Evolutionary conservation across 148 eudicot genomes (phyloP).

Genomic region (Beta vulgaris): DNA sequence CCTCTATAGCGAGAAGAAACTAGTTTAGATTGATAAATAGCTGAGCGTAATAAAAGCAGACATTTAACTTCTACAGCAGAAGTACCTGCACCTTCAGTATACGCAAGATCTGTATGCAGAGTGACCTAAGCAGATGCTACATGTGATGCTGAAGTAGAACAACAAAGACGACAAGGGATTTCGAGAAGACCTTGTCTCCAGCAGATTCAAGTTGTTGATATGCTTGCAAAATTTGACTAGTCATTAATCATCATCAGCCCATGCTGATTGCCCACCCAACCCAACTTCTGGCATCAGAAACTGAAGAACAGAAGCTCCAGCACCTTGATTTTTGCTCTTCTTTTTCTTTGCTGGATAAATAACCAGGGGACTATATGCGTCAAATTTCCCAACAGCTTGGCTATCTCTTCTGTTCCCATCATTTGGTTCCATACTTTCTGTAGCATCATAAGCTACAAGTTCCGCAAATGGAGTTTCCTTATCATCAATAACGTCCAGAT

Average conservation of each 20-base stretch:
- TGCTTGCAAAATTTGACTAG: background rate
- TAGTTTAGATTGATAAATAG: background rate
- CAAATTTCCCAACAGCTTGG: conserved; percentile 23
- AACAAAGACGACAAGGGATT: background rate
- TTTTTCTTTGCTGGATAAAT: conserved; percentile 44
- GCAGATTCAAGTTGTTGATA: background rate
- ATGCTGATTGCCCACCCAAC: conserved; percentile 77
- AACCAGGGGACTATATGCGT: conserved; percentile 38
- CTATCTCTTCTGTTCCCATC: conserved; percentile 17
- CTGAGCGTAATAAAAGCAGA: background rate
- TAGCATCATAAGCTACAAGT: conserved; percentile 33
- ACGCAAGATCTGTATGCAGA: background rate
- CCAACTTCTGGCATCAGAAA: conserved; percentile 55
- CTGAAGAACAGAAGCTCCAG: conserved; percentile 34
- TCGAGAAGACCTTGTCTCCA: background rate
- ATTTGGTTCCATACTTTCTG: conserved; percentile 26
- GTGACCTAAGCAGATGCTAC: background rate
- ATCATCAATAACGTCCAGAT: conserved; percentile 51
- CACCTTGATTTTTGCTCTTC: conserved; percentile 44
- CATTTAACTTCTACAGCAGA: background rate
- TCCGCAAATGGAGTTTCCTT: conserved; percentile 60
- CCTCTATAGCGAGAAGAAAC: background rate
- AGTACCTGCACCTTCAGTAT: background rate
- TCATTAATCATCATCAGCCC: conserved; percentile 43
- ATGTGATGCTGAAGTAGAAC: background rate